These are phyloP conservation scores for Ottelia alismoides DNA, from an alignment of 106 monocot genomes.

Conservation along the genomic window DNA sequence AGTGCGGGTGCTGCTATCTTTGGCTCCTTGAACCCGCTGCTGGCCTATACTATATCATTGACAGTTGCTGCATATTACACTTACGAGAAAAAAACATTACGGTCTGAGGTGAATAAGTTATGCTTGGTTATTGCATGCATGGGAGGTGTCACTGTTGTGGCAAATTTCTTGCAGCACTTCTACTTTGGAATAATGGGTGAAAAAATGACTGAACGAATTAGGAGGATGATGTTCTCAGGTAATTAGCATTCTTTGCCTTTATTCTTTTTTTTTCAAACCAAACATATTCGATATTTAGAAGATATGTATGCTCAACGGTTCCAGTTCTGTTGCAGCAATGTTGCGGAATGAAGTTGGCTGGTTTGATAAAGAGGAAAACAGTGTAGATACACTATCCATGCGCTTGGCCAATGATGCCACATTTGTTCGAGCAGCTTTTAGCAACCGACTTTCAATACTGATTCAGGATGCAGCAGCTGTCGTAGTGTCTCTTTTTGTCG, in stretches of 20 bases:
- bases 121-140: conserved; percentile 77
- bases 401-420: too few relatives aligned
- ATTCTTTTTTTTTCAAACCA: not conserved
- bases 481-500: conserved; percentile 57
- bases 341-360: conserved; percentile 89
- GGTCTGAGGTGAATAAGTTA: conserved; percentile 75
- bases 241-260: conserved; percentile 5
- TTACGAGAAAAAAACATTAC: conserved; percentile 26
- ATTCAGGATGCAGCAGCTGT: conserved; percentile 80
- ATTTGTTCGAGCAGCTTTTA: conserved; percentile 90
- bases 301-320: too few relatives aligned
- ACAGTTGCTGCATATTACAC: conserved; percentile 78
- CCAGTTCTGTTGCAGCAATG: conserved; percentile 47
- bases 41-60: conserved; percentile 69
- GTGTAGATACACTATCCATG: conserved; percentile 73
- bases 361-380: conserved; percentile 94
- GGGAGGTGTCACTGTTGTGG: conserved; percentile 75
- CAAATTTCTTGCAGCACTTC: too few relatives aligned
- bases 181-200: conserved; percentile 99
- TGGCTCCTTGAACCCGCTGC: conserved; percentile 85
- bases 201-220: too few relatives aligned
- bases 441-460: conserved; percentile 88
- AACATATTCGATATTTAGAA: too few relatives aligned
- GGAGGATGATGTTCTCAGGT: conserved; percentile 98
- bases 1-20: conserved; percentile 81